Conservation (phyloP, 805 yeast genomes). For the Candida namnaoensis region DNA sequence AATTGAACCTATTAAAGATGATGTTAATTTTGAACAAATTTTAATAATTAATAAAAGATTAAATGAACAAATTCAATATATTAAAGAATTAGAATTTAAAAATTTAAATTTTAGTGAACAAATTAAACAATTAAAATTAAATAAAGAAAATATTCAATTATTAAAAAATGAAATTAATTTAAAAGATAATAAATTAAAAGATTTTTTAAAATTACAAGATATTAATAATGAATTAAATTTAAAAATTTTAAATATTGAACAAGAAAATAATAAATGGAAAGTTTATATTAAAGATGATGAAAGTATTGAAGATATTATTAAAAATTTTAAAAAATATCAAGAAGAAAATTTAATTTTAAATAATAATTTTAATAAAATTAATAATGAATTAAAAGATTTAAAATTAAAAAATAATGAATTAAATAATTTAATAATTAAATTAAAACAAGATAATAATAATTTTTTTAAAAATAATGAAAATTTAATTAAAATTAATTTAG, state of each 20-base stretch:
- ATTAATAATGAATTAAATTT: slow-evolving; percentile 39
- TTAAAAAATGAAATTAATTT: slow-evolving; percentile 46
- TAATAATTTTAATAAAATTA: slow-evolving; percentile 19
- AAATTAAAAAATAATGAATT: slow-evolving; percentile 23
- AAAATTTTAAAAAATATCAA: slow-evolving; percentile 29
- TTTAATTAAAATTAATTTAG: slow-evolving; percentile 24
- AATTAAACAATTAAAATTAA: slow-evolving; percentile 38
- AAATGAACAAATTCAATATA: slow-evolving; percentile 33
- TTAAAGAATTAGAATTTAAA: slow-evolving; percentile 40
- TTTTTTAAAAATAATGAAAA: slow-evolving; percentile 5
- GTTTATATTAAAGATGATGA: slow-evolving; percentile 25
- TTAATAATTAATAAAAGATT: slow-evolving; percentile 19
- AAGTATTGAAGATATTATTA: slow-evolving; percentile 28
- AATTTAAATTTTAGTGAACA: slow-evolving; percentile 44
- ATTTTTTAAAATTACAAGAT: slow-evolving; percentile 33
- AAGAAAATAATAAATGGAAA: slow-evolving; percentile 39
- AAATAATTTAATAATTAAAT: slow-evolving; percentile 25
- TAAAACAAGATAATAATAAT: slow-evolving; percentile 14
- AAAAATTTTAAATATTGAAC: slow-evolving; percentile 37
- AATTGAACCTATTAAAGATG: slow-evolving; percentile 14
- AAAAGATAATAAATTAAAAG: slow-evolving; percentile 28
- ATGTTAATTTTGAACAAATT: slow-evolving; percentile 2
- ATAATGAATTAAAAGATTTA: slow-evolving; percentile 17
- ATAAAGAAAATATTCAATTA: slow-evolving; percentile 37
- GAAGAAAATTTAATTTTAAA: slow-evolving; percentile 28